Evolutionary conservation across 179 eudicot species (phyloP), one percentile per base, ranked within the genome.

Genomic region (Silene coronaria): DNA sequence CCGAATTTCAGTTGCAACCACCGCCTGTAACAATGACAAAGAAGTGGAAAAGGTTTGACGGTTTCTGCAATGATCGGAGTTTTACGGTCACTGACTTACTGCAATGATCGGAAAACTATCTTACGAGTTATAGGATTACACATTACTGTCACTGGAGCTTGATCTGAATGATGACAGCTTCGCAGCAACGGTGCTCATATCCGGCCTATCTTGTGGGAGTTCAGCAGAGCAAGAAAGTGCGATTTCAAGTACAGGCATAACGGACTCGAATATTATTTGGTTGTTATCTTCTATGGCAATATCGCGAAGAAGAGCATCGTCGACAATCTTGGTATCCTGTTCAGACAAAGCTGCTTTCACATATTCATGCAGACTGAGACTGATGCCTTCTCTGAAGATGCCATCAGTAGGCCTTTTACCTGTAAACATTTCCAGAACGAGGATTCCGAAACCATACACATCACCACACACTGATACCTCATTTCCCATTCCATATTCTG

Each of bases 371-470:
- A 82, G 77, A 26, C 26, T 79, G 22, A 82, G 77, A 26, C 26
- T 79, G 22, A 79, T 61, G 51, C 63, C 78, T 2, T 42, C 65
- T 13, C 12, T 61, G 58, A 82, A 76, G 78, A 72, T 79, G 57
- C 23, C 32, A 55, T 76, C n/a, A 5, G 67, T 76, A 14, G 85
- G 82, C 46, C 77, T 78, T 60, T 36, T 82, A n/a, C 82, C 74
- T 57, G 82, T 79, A 58, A 76, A 71, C 73, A 72, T 53, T 34
- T 79, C 83, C 5, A 80, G 76, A 23, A 80, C 0, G 12, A 80
- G 69, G 59, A 80, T 73, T 1, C 78, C 81, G 14, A 59, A 74
- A 46, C 77, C 73, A 27, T 78, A 73, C 8, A 38, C 74, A 58
- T 78, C 77, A 0, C 81, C 77, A 12, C 9, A 6, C 1, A 55